Evolutionary conservation across 192 early-diverging fungal genomes (phyloP), one percentile per base, ranked within the genome.

Genomic region (Coemansia sp.): DNA sequence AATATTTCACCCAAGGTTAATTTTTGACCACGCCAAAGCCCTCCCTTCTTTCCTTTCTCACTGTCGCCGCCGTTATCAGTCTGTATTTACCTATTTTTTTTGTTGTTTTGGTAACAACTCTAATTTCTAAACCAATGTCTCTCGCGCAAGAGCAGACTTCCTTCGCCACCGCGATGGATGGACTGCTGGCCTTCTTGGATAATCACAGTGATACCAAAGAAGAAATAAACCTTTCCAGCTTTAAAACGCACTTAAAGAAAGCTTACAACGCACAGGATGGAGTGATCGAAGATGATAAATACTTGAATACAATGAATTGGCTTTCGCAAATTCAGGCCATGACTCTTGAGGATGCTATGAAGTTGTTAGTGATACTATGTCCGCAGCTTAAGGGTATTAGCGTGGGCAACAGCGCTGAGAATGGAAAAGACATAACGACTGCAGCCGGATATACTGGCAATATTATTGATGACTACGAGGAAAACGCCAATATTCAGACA

Each of bases 341-440:
- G 57, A 33, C 57, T 6, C 3, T n/a, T 14, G 25, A 7, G 6
- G 58, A 71, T 42, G 50, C 57, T 24, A 4, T 60, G 25, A 27
- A 64, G 57, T 51, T 64, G 56, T 23, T 71, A 31, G 27, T 53
- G 27, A 58, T 64, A 6, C 24, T 71, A 25, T 22, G 64, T 11
- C 69, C 69, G 30, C 52, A 30, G 59, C 21, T 46, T 25, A 33
- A 29, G 5, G 32, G 46, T 30, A 21, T 51, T 51, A n/a, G 11
- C 62, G 33, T 22, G 6, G 19, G 5, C 60, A 8, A 51, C 8
- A 32, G 31, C 5, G 29, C 57, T 19, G 54, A 23, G 5, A 20
- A 20, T 23, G 57, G 1, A 3, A 9, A 46, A 17, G 39, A 14
- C 17, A 4, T 4, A 17, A 46, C 39, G 17, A 46, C 39, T 2